A percentile compares a stretch with the other conserved stretches of the same genome.
These are phyloP conservation scores for Vitis hybrid DNA, from an alignment of 177 flowering plant species.

Conservation along the genomic window DNA sequence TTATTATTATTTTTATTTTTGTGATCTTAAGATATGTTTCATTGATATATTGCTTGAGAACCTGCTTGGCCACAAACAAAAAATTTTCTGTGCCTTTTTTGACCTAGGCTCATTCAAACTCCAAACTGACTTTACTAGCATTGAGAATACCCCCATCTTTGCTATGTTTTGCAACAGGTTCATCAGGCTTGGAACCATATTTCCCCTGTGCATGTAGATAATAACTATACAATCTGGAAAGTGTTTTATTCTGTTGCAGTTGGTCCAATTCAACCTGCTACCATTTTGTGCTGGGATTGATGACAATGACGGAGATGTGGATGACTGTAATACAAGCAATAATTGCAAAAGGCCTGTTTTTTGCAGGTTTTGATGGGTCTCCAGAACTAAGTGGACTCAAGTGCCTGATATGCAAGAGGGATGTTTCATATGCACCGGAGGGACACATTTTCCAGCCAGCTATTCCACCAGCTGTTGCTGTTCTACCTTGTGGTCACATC, in stretches of 20 bases:
- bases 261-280: neutral
- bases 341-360: neutral
- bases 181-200: too few species aligned
- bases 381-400: slow-evolving; percentile 13
- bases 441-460: slow-evolving; percentile 20
- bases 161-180: too few species aligned
- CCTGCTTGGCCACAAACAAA: neutral
- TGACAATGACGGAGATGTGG: neutral
- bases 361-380: slow-evolving; percentile 20
- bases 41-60: neutral
- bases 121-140: neutral
- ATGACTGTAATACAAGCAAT: neutral
- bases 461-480: slow-evolving; percentile 23
- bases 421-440: slow-evolving; percentile 29
- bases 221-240: too few species aligned
- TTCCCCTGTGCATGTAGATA: too few species aligned
- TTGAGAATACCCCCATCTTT: too few species aligned
- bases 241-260: neutral
- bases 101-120: neutral
- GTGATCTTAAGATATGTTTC: neutral
- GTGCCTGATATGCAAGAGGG: slow-evolving; percentile 41
- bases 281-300: neutral
- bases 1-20: neutral
- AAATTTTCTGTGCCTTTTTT: neutral
- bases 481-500: slow-evolving; percentile 37